These are phyloP conservation scores for Actinomortierella ambigua DNA, from an alignment of 371 early-diverging fungal species.

Conservation along the genomic window DNA sequence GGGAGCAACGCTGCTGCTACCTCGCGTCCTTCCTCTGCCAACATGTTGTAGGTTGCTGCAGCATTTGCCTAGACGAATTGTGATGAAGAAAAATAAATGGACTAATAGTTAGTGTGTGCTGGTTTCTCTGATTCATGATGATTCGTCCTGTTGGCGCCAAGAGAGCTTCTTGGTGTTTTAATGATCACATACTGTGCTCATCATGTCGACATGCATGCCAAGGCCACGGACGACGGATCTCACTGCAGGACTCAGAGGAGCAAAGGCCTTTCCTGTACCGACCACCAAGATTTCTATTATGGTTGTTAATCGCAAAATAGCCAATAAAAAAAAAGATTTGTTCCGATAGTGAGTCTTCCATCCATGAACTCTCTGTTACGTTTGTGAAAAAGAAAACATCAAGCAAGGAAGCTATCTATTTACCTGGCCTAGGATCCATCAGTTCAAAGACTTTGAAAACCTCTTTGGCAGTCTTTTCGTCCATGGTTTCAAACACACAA, in stretches of 20 bases:
- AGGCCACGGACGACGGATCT: conserved; percentile 54
- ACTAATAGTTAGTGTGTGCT: too few species aligned
- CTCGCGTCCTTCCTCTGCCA: conserved; percentile 67
- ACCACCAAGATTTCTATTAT: conserved; percentile 56
- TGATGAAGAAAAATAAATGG: background rate
- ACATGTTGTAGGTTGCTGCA: conserved; percentile 64
- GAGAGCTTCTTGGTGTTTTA: too few species aligned
- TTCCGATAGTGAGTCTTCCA: too few species aligned
- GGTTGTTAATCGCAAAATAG: background rate
- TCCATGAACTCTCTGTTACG: background rate
- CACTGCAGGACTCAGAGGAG: conserved; percentile 57
- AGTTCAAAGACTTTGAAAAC: conserved; percentile 45
- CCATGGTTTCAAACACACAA: conserved; percentile 37
- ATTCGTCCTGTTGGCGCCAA: too few species aligned
- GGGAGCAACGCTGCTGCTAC: conserved; percentile 65
- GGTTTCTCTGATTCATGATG: too few species aligned
- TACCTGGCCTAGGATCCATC: conserved; percentile 47
- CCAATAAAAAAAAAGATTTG: background rate
- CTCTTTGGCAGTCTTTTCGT: conserved; percentile 37
- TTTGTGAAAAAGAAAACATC: background rate
- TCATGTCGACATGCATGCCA: conserved; percentile 67
- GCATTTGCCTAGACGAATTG: conserved; percentile 57
- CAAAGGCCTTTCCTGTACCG: conserved; percentile 61
- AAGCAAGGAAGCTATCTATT: background rate
- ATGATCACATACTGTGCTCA: conserved; percentile 59